These are phyloP conservation scores for Schizophyllum commune DNA, from an alignment of 1,284 basidiomycete genomes.

Conservation along the genomic window DNA sequence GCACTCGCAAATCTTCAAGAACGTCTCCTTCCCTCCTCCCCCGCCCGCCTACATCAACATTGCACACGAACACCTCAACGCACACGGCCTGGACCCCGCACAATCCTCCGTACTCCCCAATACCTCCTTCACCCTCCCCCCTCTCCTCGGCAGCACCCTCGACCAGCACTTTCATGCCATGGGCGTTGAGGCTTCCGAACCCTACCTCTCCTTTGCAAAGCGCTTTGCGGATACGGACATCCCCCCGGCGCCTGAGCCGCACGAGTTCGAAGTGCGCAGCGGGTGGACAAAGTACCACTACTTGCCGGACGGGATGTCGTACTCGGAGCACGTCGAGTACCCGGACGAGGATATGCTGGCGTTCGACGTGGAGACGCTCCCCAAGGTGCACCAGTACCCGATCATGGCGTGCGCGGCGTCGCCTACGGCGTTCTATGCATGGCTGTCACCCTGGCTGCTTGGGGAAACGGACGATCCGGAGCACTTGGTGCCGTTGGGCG, in stretches of 20 bases:
- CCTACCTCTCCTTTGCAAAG: constrained; percentile 75
- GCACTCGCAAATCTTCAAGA: constrained; percentile 82
- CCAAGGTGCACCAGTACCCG: constrained; percentile 73
- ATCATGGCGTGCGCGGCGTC: constrained; percentile 90
- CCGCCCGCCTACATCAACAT: constrained; percentile 62
- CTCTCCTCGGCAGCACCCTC: constrained; percentile 76
- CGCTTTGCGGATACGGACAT: constrained; percentile 48
- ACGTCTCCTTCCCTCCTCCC: constrained; percentile 58
- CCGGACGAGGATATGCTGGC: constrained; percentile 72
- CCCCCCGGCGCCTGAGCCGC: constrained; percentile 48
- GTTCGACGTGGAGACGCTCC: constrained; percentile 95
- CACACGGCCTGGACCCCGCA: constrained; percentile 74
- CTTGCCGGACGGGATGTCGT: constrained; percentile 56
- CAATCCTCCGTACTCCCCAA: constrained; percentile 79
- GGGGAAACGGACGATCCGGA: constrained; percentile 53
- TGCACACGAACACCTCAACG: constrained; percentile 70
- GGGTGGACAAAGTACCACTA: constrained; percentile 91
- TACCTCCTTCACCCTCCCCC: constrained; percentile 76
- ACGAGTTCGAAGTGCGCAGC: constrained; percentile 64
- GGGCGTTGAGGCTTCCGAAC: constrained; percentile 66
- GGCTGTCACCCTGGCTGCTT: constrained; percentile 93
- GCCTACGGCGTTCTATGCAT: constrained; percentile 85
- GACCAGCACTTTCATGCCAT: constrained; percentile 88
- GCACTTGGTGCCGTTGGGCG: constrained; percentile 76
- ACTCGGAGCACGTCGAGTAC: constrained; percentile 52